Evolutionary conservation across 305 asterid species (phyloP).

Genomic region (Salvia sclarea): DNA sequence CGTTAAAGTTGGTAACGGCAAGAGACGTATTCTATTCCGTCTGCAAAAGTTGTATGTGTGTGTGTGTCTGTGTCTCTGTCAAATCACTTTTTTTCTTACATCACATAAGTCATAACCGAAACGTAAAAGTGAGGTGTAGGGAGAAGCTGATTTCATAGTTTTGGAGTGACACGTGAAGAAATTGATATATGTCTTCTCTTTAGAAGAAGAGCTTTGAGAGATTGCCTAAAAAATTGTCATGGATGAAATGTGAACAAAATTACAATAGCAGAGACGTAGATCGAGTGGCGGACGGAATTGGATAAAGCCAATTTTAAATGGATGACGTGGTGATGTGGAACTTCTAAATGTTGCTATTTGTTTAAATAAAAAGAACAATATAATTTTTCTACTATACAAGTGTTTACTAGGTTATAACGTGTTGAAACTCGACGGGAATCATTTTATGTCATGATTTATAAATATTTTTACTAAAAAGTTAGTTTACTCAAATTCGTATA

Average conservation of each 20-base stretch:
- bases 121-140: background rate
- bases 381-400: no score
- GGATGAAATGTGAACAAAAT: background rate
- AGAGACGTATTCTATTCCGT: background rate
- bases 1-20: constrained; percentile 6
- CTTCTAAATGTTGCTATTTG: background rate
- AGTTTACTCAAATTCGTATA: no score
- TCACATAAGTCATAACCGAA: no score
- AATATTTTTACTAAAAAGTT: no score
- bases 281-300: background rate
- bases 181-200: background rate
- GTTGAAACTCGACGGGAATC: no score
- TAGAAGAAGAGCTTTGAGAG: background rate
- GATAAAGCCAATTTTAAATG: background rate
- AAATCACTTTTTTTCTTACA: constrained; percentile 5
- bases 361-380: no score
- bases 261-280: background rate
- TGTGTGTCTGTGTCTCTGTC: background rate
- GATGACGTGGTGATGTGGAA: constrained; percentile 6
- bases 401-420: no score
- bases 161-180: constrained; percentile 26
- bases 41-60: background rate
- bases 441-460: no score
- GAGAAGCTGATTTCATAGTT: background rate
- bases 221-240: background rate